Conservation (phyloP, 1,139 yeast species). For the Pneumocystis murina region DNA sequence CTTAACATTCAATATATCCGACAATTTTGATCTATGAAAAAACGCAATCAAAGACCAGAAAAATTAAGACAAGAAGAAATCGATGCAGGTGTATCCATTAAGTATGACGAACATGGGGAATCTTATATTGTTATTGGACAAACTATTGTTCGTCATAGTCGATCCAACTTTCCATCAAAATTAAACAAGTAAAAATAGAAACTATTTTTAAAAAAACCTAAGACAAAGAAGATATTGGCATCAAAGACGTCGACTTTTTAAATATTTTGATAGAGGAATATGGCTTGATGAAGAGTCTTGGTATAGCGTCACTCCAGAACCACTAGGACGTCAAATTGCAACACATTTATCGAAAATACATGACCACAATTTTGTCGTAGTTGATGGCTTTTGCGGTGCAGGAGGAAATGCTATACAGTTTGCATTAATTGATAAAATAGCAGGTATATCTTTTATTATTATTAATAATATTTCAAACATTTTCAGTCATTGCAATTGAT, state of each 20-base stretch:
- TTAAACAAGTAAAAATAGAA: conserved; percentile 4
- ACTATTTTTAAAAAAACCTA: background rate
- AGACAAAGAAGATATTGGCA: conserved; percentile 35
- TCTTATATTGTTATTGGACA: background rate
- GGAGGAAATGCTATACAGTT: conserved; percentile 89
- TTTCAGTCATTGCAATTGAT: conserved; percentile 50
- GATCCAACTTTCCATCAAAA: conserved; percentile 2
- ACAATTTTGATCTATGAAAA: background rate
- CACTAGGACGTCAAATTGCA: conserved; percentile 45
- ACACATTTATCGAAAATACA: conserved; percentile 37
- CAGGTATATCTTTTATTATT: background rate
- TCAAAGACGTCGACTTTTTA: conserved; percentile 44
- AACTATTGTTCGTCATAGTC: background rate
- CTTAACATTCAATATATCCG: background rate
- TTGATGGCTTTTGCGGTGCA: conserved; percentile 84
- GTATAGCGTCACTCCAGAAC: conserved; percentile 87
- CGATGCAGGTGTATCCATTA: background rate
- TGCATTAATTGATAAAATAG: conserved; percentile 37
- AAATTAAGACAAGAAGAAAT: conserved; percentile 2
- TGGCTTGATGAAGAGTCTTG: conserved; percentile 62
- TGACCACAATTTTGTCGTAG: conserved; percentile 27
- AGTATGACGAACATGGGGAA: background rate
- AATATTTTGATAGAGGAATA: conserved; percentile 53
- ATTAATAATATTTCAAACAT: conserved; percentile 6
- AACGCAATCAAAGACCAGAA: background rate